phyloP scores from a whole-genome alignment of 1,284 basidiomycete genomes.

The Singerocomus inundabilis region DNA sequence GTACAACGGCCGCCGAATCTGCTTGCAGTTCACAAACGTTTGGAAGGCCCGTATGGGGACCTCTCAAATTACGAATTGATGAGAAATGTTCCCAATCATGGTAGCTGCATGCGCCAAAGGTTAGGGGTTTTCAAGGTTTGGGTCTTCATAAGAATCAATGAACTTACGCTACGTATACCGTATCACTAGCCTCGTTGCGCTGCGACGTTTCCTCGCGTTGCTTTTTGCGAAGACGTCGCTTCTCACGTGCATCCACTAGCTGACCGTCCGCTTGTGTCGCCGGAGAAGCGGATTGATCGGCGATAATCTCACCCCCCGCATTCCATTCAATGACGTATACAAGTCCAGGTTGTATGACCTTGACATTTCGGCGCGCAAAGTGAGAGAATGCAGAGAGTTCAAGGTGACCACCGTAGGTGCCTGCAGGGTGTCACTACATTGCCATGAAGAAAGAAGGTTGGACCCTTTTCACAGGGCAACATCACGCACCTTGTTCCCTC shows the following conservation, averaged over 20 bases:
- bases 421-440: constrained; percentile 37
- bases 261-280: constrained; percentile 28
- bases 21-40: constrained; percentile 57
- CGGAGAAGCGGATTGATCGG: constrained; percentile 27
- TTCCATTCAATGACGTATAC: constrained; percentile 81
- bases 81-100: constrained; percentile 95
- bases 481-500: constrained; percentile 65
- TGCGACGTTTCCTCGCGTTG: constrained; percentile 33
- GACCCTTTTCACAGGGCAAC: constrained; percentile 2
- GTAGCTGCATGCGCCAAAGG: constrained; percentile 49
- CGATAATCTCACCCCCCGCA: constrained; percentile 45
- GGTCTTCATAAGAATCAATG: constrained; percentile 10
- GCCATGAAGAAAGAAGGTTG: constrained; percentile 1
- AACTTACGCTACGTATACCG: constrained; percentile 80
- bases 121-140: constrained; percentile 13
- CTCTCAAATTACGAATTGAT: constrained; percentile 83
- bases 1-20: constrained; percentile 24
- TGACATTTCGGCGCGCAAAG: constrained; percentile 74
- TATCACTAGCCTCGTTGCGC: constrained; percentile 34
- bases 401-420: constrained; percentile 89
- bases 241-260: constrained; percentile 35
- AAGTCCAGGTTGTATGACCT: constrained; percentile 87
- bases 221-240: constrained; percentile 28
- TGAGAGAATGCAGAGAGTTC: constrained; percentile 90
- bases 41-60: constrained; percentile 80